Evolutionary conservation across 371 early-diverging fungal genomes (phyloP).

Genomic region (Mucor mucedo): DNA sequence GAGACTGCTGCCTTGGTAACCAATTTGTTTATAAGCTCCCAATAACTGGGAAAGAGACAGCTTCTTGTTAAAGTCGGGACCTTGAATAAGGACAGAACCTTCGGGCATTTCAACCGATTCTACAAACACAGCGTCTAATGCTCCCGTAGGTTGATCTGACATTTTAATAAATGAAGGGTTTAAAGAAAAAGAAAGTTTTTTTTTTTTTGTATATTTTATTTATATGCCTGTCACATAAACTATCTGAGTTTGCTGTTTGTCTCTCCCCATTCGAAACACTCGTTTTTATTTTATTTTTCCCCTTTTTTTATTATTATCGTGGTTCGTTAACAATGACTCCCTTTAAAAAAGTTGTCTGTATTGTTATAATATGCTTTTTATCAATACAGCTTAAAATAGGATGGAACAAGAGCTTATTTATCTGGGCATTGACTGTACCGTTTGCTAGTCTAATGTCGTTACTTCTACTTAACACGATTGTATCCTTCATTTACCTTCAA

Average conservation of each 20-base stretch:
- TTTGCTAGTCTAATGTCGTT: conserved; percentile 23
- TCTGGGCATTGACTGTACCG: conserved; percentile 6
- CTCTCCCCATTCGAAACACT: background rate
- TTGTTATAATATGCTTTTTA: too few species aligned
- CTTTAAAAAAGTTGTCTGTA: background rate
- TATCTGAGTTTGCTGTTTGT: too few species aligned
- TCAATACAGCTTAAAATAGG: conserved; percentile 9
- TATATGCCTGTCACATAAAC: background rate
- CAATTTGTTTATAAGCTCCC: conserved; percentile 75
- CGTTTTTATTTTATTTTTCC: background rate
- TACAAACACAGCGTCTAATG: conserved; percentile 72
- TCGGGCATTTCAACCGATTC: conserved; percentile 72
- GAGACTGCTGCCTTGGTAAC: conserved; percentile 92
- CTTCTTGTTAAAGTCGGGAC: conserved; percentile 90
- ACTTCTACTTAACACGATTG: conserved; percentile 36
- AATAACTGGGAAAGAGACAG: conserved; percentile 69
- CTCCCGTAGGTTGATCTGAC: conserved; percentile 28
- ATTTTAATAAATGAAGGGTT: too few species aligned
- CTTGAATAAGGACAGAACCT: conserved; percentile 71
- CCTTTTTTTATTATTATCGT: conserved; percentile 11
- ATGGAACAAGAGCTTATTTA: conserved; percentile 9
- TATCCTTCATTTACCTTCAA: conserved; percentile 47
- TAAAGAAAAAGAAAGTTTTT: conserved; percentile 13
- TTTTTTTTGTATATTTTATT: background rate
- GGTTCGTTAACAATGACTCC: too few species aligned